Evolutionary conservation across 352 stramenopile genomes (phyloP).

Genomic region (Phytophthora pinifolia): DNA sequence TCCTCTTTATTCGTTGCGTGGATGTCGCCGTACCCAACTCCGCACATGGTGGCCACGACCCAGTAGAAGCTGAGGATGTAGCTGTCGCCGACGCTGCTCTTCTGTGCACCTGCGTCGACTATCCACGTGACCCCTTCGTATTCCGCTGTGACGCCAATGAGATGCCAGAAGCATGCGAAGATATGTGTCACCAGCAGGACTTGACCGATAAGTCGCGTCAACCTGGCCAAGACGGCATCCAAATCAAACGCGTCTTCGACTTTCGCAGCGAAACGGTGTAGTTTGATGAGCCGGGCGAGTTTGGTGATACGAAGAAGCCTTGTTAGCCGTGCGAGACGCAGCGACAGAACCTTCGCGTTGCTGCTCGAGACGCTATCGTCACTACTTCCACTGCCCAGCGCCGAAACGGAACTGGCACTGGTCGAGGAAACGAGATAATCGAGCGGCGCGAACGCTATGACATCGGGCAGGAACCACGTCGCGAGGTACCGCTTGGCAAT

Average conservation of each 20-base stretch:
- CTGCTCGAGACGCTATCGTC: constrained; percentile 12
- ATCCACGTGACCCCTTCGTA: constrained; percentile 49
- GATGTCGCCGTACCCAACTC: constrained; percentile 85
- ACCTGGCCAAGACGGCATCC: constrained; percentile 59
- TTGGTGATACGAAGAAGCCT: constrained; percentile 74
- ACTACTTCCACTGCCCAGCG: constrained; percentile 2
- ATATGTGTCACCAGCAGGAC: constrained; percentile 75
- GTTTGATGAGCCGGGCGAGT: constrained; percentile 65
- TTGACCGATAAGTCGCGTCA: constrained; percentile 64
- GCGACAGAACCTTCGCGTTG: constrained; percentile 54
- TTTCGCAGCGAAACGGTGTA: constrained; percentile 71
- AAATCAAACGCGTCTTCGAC: constrained; percentile 68
- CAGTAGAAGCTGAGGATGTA: constrained; percentile 89
- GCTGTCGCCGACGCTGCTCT: constrained; percentile 32
- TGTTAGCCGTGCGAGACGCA: constrained; percentile 65
- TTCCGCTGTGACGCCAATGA: constrained; percentile 45
- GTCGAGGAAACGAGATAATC: constrained; percentile 45
- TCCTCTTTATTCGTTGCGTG: constrained; percentile 71
- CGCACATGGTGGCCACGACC: constrained; percentile 77
- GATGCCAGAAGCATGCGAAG: constrained; percentile 79
- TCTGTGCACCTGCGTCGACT: constrained; percentile 22
- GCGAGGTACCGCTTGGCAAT: constrained; percentile 57
- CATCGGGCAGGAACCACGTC: constrained; percentile 65
- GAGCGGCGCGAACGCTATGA: constrained; percentile 48
- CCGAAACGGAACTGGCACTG: background rate